Evolutionary conservation across 1,284 basidiomycete species (phyloP), one percentile per base, ranked within the genome.

Genomic region (Cerioporus squamosus): DNA sequence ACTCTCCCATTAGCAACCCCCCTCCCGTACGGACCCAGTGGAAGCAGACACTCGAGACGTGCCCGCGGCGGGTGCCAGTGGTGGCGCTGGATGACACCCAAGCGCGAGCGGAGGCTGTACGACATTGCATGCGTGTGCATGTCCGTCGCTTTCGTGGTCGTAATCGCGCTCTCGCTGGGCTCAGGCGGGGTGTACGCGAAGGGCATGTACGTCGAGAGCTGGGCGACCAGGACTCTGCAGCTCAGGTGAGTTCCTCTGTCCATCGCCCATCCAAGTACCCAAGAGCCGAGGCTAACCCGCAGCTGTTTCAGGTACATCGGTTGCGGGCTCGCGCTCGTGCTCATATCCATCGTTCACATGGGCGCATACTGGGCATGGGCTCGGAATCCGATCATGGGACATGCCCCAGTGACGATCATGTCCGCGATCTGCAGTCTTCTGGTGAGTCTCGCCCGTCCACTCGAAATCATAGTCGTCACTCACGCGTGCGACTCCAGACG

Each of bases 101-200:
- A 33, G 17, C 38, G 49, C 5, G 49, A 51, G 23, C 36, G 38
- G 15, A 29, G 5, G 17, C 2, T 42, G 23, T 51, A 51, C 49
- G 38, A 51, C 8, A 22, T 36, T 20, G 42, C 51, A 24, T 22
- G 51, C 18, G n/a, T 53, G 26, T 17, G 14, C 26, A 20, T 53
- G 26, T 44, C 51, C 17, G 12, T 44, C 40, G 51, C 51, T 29
- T 44, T 44, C 18, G 20, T 53, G 7, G 18, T 44, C 20, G 42
- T 26, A 2, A 33, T 44, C 42, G 42, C 31, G 7, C 40, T 43
- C 18, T 31, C 42, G 18, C 42, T 53, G 15, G 40, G 24, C 6
- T 53, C 51, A 6, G 51, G 51, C 14, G 51, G 20, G 18, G 31
- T 40, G 18, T 53, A 53, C 42, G 51, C 33, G 42, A 33, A 44